phyloP scores from a whole-genome alignment of 2,329 filamentous ascomycete genomes.

The Lachnellula subtilissima region DNA sequence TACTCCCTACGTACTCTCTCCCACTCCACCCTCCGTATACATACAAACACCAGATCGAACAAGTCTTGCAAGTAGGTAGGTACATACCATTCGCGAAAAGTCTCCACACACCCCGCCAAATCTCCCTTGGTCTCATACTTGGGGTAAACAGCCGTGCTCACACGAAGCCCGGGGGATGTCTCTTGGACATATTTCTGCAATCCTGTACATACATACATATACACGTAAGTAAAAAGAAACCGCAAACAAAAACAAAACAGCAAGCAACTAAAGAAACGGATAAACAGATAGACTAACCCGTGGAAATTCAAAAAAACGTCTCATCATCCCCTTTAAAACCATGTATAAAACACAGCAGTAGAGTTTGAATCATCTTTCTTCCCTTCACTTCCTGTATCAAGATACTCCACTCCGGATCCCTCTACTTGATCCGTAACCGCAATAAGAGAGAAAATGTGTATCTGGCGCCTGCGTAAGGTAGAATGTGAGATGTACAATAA shows the following conservation, averaged over 20 bases:
- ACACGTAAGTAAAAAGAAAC: too few relatives aligned
- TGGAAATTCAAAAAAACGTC: slow-evolving; percentile 64
- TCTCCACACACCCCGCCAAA: slow-evolving; percentile 47
- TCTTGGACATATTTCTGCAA: slow-evolving; percentile 53
- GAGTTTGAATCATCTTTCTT: slow-evolving; percentile 47
- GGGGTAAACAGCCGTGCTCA: slow-evolving; percentile 62
- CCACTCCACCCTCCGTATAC: too few relatives aligned
- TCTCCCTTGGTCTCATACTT: slow-evolving; percentile 71
- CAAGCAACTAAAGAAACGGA: not conserved
- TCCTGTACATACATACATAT: slow-evolving; percentile 35
- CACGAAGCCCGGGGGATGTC: slow-evolving; percentile 54
- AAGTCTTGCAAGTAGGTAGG: too few relatives aligned
- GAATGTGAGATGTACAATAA: too few relatives aligned
- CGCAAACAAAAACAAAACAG: not conserved
- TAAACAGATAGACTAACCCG: slow-evolving; percentile 31
- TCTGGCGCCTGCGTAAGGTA: too few relatives aligned
- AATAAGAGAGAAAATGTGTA: too few relatives aligned
- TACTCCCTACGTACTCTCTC: too few relatives aligned
- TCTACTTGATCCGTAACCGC: too few relatives aligned
- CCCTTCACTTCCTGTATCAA: too few relatives aligned
- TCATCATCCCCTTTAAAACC: slow-evolving; percentile 69
- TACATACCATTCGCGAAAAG: slow-evolving; percentile 49
- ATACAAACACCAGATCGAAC: too few relatives aligned
- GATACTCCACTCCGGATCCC: too few relatives aligned
- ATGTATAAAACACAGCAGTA: slow-evolving; percentile 70